Evolutionary conservation across 208 protist genomes (phyloP), one percentile per base, ranked within the genome.

Genomic region (Crithidia sp.): DNA sequence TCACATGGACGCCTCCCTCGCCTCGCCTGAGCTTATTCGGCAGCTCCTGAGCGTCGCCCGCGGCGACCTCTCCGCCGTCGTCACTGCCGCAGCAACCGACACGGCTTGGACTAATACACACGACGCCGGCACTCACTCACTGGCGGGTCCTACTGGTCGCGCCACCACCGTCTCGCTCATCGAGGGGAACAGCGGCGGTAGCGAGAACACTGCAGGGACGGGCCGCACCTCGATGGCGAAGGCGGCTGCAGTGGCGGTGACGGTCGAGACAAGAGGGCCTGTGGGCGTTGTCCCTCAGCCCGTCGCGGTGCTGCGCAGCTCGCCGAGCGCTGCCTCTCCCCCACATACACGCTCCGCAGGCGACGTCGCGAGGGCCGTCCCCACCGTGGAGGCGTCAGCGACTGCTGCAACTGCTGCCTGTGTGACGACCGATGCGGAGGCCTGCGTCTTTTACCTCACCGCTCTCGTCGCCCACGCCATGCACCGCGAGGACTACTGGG

Each of bases 401-500:
- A 17, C 64, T 55, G 50, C n/a, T 16, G 14, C 64, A 9, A 14
- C 7, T 6, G 17, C 57, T 36, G 47, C 41, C 12, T 53, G 55
- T 7, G 68, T 55, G 4, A 45, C 71, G n/a, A 74, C 74, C 2
- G 52, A 69, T 12, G 54, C 43, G 7, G 74, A 74, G 61, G 74
- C 55, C 4, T 39, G 67, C 19, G 53, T 52, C 39, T 72, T 78
- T 12, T 65, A 77, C 43, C 78, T 94, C 12, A 71, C 82, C 12
- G 73, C 80, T 45, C 50, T 83, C 28, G 76, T 88, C 12, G 91
- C 91, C 19, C 61, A 74, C 45, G 77, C 84, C 39, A 47, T 92
- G 9, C 67, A 74, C 57, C 76, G 75, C 28, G 81, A 85, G 17
- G 76, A 86, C 57, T 95, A 96, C 71, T 87, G 82, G 79, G 76